Evolutionary conservation across 345 rosid species (phyloP), one percentile per base, ranked within the genome.

Genomic region (Eutrema heterophyllum): DNA sequence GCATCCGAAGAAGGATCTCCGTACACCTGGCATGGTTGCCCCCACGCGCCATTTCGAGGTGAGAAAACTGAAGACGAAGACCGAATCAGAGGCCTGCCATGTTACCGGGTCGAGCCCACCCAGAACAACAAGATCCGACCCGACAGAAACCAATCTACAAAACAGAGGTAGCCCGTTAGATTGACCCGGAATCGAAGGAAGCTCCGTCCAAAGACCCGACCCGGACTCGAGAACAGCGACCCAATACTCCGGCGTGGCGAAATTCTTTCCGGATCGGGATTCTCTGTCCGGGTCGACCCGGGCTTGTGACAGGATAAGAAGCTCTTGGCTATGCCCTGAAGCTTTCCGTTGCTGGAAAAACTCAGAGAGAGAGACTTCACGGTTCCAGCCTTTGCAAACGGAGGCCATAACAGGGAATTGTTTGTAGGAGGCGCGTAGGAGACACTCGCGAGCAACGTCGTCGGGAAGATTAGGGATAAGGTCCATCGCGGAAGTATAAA

Each of bases 41-140:
- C 97, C 96, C 0, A 72, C 78, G 1, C 91, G 85, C 98, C 98
- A 94, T 26, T 32, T 73, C 10, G 79, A 86, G 2, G 82, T 72
- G 40, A 86, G 16, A 3, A 91, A 88, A 68, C 80, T 78, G 48
- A 82, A 89, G 11, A 87, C 76, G 24, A 66, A 84, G 8, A 94
- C 91, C 1, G 87, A 82, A 9, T 52, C 64, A 4, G 83, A 78
- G 12, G 81, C 80, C 73, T 84, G 88, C 88, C 88, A 94, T 6
- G 84, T 86, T 15, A 51, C 79, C 38, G 86, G 90, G 67, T 91
- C 86, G 71, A 89, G 62, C 83, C 98, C 98, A 7, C 97, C 98
- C 75, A 91, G 40, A 33, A 87, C 82, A n/a, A 91, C 80, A 64
- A 94, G 83, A 41, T 84, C 83, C 72, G 85, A 81, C 33, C 96